Evolutionary conservation across 73 alveolate species (phyloP).

Genomic region (Tetrahymena elliotti): DNA sequence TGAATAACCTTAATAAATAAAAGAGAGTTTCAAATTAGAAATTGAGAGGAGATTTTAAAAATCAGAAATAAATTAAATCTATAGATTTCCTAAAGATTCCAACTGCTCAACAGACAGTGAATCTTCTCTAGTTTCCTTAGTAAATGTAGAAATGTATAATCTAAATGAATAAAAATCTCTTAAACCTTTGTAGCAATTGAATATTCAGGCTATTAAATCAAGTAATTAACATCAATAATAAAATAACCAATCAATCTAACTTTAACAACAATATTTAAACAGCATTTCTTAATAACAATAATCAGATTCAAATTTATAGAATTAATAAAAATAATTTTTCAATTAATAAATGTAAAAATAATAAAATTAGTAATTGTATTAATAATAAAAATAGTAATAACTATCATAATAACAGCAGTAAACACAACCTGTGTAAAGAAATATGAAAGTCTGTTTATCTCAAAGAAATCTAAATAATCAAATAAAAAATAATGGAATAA

Average conservation of each 20-base stretch:
- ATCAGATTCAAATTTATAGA: background rate
- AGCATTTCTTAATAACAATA: background rate
- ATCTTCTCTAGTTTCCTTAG: background rate
- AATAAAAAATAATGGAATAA: background rate
- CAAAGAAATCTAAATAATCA: background rate
- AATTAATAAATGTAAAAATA: background rate
- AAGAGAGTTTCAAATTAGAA: background rate
- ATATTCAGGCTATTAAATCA: background rate
- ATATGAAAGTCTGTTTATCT: background rate
- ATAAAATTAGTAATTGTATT: background rate
- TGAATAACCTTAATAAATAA: background rate
- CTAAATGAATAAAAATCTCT: background rate
- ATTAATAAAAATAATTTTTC: background rate
- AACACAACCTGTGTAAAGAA: background rate
- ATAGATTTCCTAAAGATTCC: background rate
- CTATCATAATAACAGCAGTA: background rate
- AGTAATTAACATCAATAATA: no score
- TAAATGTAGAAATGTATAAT: background rate
- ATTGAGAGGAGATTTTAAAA: background rate
- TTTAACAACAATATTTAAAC: no score
- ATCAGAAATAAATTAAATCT: background rate
- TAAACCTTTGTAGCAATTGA: background rate
- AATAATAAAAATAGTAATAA: background rate
- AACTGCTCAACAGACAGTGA: background rate
- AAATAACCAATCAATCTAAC: background rate